Evolutionary conservation across 495 filamentous ascomycete genomes (phyloP), one percentile per base, ranked within the genome.

Genomic region (Oleoguttula mirabilis): DNA sequence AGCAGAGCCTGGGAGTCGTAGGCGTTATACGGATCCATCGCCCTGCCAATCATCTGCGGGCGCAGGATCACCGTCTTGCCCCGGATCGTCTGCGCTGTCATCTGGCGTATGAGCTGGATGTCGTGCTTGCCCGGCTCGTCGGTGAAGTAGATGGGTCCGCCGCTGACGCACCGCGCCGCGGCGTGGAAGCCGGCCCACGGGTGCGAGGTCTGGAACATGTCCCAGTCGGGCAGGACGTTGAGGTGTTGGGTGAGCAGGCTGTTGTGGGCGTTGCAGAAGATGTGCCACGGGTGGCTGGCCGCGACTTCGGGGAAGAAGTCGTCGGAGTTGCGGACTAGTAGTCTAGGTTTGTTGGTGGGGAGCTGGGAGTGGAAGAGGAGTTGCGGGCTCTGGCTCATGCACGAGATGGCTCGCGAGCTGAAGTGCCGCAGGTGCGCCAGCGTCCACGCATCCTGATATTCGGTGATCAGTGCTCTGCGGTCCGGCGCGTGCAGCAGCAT

Each of bases 121-220:
- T 92, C 68, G 58, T 96, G 87, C 36, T 81, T 62, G 4, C 83
- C 85, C 0, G 88, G 88, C 10, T 74, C 71, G 54, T 98, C 90
- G 2, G 90, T 96, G 53, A 98, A 83, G 46, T 88, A 94, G 28
- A 98, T 77, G 0, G 88, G 90, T 1, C 90, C 90, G 1, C 90
- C 90, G 37, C 78, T 84, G 8, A 98, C 73, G 59, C 84, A 94
- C 12, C 90, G 71, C 10, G 85, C 87, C 10, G 90, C 86, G 21
- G 82, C 90, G 39, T 98, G 90, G 61, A 88, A 90, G 0, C 69
- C 70, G 1, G 78, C 78, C 51, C 82, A 90, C 2, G 71, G 65
- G 54, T 88, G 83, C 20, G 66, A 66, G 1, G 90, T 94, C 57
- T 98, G 90, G 60, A 98, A 98, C 90, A 98, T 96, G 60, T 96